Conservation (phyloP, 257 asterid species). For the Verbascum thapsus region DNA sequence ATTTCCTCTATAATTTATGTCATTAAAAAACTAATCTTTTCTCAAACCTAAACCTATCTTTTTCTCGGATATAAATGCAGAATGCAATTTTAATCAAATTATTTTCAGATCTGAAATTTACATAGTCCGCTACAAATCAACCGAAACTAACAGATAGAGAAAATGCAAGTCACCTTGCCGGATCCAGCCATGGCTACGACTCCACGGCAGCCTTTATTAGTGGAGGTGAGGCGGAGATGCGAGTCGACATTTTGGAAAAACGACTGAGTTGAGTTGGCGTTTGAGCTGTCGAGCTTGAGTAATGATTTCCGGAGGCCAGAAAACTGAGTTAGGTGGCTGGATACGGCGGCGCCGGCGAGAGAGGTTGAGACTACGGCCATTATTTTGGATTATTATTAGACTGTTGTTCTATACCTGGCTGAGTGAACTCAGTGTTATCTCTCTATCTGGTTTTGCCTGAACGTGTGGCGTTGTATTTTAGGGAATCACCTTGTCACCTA, state of each 20-base stretch:
- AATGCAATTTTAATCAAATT: conserved; percentile 14
- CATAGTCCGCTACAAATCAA: neutral
- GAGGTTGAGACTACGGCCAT: conserved; percentile 52
- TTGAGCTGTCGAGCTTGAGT: conserved; percentile 57
- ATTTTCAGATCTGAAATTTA: conserved; percentile 35
- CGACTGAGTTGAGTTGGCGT: conserved; percentile 53
- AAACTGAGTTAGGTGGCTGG: conserved; percentile 42
- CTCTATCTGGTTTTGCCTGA: conserved; percentile 21
- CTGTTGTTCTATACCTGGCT: conserved; percentile 17
- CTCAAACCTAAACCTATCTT: neutral
- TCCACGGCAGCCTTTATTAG: conserved; percentile 53
- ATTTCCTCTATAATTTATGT: neutral
- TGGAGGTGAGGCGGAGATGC: conserved; percentile 54
- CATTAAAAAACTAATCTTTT: neutral
- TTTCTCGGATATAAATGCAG: neutral
- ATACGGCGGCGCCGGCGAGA: conserved; percentile 42
- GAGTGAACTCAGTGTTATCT: conserved; percentile 28
- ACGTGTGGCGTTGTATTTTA: conserved; percentile 33
- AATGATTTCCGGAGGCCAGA: conserved; percentile 54
- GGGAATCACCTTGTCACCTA: conserved; percentile 38
- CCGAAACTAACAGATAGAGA: neutral
- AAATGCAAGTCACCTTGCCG: conserved; percentile 66
- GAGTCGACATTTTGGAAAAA: conserved; percentile 55
- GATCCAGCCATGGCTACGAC: conserved; percentile 89
- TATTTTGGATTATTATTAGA: conserved; percentile 3